Evolutionary conservation across 495 filamentous ascomycete genomes (phyloP).

Genomic region (Friedmanniomyces endolithicus): DNA sequence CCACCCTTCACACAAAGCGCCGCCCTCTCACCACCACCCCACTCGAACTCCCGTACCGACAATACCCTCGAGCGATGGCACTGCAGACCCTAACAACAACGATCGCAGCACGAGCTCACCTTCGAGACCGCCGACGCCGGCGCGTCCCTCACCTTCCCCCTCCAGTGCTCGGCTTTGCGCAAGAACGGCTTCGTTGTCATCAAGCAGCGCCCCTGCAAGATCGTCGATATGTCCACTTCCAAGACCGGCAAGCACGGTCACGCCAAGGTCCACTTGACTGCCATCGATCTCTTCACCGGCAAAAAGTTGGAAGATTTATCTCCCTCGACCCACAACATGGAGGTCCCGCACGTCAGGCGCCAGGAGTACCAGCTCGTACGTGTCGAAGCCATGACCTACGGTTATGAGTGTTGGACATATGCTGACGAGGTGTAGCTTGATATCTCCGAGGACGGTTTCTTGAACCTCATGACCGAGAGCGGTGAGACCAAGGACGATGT

Average conservation of each 20-base stretch:
- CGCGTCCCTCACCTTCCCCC: constrained; percentile 84
- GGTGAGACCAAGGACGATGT: constrained; percentile 87
- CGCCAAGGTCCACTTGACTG: constrained; percentile 97
- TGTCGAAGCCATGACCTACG: constrained; percentile 11
- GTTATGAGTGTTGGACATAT: neutral
- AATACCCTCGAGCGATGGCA: neutral
- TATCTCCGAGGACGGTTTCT: constrained; percentile 79
- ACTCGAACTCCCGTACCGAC: neutral
- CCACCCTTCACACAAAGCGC: constrained; percentile 1
- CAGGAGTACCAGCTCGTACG: constrained; percentile 88
- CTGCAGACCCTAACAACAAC: neutral
- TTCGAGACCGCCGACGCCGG: constrained; percentile 90
- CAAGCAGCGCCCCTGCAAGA: constrained; percentile 98
- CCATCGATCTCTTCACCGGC: constrained; percentile 95
- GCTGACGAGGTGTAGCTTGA: constrained; percentile 47
- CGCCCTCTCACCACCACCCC: neutral
- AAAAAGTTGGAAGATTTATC: constrained; percentile 99
- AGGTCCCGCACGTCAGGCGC: constrained; percentile 84
- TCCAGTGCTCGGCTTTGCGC: constrained; percentile 98
- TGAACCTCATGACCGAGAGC: constrained; percentile 72
- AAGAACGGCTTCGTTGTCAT: constrained; percentile 99
- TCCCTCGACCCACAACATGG: constrained; percentile 99
- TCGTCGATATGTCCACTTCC: constrained; percentile 99
- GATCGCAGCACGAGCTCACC: constrained; percentile 64
- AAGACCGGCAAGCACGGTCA: constrained; percentile 99